Evolutionary conservation across 805 yeast species (phyloP).

Genomic region (Yamadazyma scolyti): DNA sequence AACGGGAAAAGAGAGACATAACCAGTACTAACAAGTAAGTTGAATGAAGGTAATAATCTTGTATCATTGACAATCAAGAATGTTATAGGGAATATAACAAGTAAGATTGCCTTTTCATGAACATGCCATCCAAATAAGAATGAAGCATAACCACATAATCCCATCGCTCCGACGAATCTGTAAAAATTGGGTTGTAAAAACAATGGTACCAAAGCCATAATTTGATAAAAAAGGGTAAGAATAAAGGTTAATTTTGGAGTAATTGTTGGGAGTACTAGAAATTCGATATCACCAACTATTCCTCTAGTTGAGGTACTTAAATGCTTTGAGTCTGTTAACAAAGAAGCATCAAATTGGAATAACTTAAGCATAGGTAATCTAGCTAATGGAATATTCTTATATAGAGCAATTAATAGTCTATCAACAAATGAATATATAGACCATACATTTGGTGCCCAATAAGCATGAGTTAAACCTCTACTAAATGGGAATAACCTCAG

Average conservation of each 20-base stretch:
- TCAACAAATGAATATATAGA: conserved; percentile 86
- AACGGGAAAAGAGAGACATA: conserved; percentile 87
- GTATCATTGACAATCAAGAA: conserved; percentile 70
- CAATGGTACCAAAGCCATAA: conserved; percentile 71
- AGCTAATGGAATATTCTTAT: conserved; percentile 30
- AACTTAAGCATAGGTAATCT: conserved; percentile 24
- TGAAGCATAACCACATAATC: conserved; percentile 87
- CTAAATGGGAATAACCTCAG: conserved; percentile 85
- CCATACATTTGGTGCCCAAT: conserved; percentile 99
- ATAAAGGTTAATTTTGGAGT: conserved; percentile 74
- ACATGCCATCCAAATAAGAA: conserved; percentile 98
- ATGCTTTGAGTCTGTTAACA: conserved; percentile 29
- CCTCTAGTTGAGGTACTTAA: conserved; percentile 64
- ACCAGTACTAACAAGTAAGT: conserved; percentile 72
- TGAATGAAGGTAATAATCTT: conserved; percentile 67
- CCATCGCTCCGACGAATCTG: conserved; percentile 77
- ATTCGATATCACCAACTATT: conserved; percentile 84
- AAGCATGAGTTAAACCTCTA: conserved; percentile 93
- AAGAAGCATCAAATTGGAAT: conserved; percentile 44
- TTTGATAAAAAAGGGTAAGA: conserved; percentile 80
- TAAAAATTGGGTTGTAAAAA: conserved; percentile 66
- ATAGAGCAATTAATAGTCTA: conserved; percentile 54
- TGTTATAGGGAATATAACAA: conserved; percentile 83
- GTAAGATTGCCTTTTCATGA: conserved; percentile 93
- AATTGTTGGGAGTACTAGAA: conserved; percentile 75